phyloP scores from a whole-genome alignment of 495 filamentous ascomycete genomes.

The Podospora sp. region DNA sequence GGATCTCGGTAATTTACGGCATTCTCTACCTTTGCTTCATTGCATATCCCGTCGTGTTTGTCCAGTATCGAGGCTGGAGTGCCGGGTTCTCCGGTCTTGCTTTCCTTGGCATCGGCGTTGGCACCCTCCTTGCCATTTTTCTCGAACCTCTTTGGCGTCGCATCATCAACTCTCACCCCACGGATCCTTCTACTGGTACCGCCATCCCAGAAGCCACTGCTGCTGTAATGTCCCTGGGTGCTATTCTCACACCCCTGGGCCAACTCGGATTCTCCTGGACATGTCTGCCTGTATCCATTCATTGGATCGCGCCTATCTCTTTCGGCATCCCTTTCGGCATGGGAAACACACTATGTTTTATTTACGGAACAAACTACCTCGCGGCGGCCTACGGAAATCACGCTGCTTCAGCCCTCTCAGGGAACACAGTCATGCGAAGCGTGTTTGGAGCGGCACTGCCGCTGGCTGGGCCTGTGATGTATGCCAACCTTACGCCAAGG shows the following conservation, averaged over 20 bases:
- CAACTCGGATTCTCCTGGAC: slow-evolving; percentile 85
- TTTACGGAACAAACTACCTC: slow-evolving; percentile 78
- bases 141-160: slow-evolving; percentile 71
- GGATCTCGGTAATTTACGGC: slow-evolving; percentile 60
- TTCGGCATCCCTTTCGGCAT: slow-evolving; percentile 79
- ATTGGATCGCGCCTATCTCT: slow-evolving; percentile 73
- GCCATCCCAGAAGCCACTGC: slow-evolving; percentile 75
- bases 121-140: slow-evolving; percentile 65
- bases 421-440: slow-evolving; percentile 56
- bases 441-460: slow-evolving; percentile 67
- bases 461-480: slow-evolving; percentile 74
- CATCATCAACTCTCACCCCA: slow-evolving; percentile 68
- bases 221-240: slow-evolving; percentile 68
- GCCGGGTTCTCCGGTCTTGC: slow-evolving; percentile 72
- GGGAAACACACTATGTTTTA: slow-evolving; percentile 77
- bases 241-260: slow-evolving; percentile 67
- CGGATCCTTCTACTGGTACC: slow-evolving; percentile 69
- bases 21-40: slow-evolving; percentile 89
- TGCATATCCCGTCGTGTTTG: slow-evolving; percentile 80
- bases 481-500: slow-evolving; percentile 63
- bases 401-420: slow-evolving; percentile 64
- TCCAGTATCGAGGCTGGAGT: slow-evolving; percentile 71
- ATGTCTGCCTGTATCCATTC: slow-evolving; percentile 68
- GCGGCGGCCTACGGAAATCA: slow-evolving; percentile 77
- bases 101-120: slow-evolving; percentile 80